These are phyloP conservation scores for Cucumis sativus DNA, from an alignment of 306 rosid species.

Conservation along the genomic window Cucumber_9930_V3 NC_026657.2:132001-132500, in stretches of 20 bases:
- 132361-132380: background rate
- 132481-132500: too few relatives aligned
- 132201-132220: background rate
- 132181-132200: background rate
- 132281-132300: background rate
- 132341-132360: background rate
- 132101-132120: slow-evolving; percentile 62
- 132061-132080: background rate
- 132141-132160: slow-evolving; percentile 47
- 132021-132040: background rate
- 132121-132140: slow-evolving; percentile 95
- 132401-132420: too few relatives aligned
- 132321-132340: background rate
- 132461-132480: too few relatives aligned
- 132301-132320: background rate
- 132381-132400: background rate
- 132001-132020: background rate
- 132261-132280: background rate
- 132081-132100: slow-evolving; percentile 74
- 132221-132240: background rate
- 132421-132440: too few relatives aligned
- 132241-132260: background rate
- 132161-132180: background rate
- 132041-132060: background rate
- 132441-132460: too few relatives aligned